Percentiles rank a stretch among this genome's conserved stretches.
Evolutionary conservation across 192 early-diverging fungal genomes (phyloP).

Genomic region (Coemansia sp.): DNA sequence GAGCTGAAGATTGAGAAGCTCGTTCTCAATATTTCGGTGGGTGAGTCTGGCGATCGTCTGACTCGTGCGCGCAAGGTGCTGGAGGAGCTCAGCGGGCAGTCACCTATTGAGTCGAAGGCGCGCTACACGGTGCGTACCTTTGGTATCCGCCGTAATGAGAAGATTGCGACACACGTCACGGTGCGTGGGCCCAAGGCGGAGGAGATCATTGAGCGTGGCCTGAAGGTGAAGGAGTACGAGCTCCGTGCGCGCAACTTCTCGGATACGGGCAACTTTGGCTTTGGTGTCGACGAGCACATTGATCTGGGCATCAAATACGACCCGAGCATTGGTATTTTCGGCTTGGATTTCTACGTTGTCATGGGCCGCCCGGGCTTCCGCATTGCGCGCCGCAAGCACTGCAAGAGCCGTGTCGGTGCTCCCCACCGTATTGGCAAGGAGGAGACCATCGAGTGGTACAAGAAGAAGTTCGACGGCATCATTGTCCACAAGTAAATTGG

Average conservation of each 20-base stretch:
- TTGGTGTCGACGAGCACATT: conserved; percentile 99
- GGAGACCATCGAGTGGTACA: conserved; percentile 98
- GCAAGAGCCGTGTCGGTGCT: conserved; percentile 73
- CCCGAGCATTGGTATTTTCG: conserved; percentile 95
- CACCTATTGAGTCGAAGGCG: conserved; percentile 99
- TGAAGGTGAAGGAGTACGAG: conserved; percentile 99
- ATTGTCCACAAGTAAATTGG: conserved; percentile 74
- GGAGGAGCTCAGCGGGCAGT: conserved; percentile 99
- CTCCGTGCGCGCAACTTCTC: conserved; percentile 93
- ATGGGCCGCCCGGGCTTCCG: conserved; percentile 98
- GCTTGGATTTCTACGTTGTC: conserved; percentile 99
- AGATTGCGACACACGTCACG: conserved; percentile 98
- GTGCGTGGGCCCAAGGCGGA: conserved; percentile 91
- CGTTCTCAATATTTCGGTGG: conserved; percentile 99
- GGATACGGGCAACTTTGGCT: conserved; percentile 98
- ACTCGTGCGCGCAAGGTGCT: conserved; percentile 99
- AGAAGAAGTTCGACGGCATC: conserved; percentile 90
- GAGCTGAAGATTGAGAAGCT: conserved; percentile 99
- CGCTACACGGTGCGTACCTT: conserved; percentile 99
- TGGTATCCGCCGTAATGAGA: conserved; percentile 99
- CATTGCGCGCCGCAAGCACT: conserved; percentile 88
- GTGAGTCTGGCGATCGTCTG: conserved; percentile 98
- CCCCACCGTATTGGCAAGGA: conserved; percentile 92
- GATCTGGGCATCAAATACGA: conserved; percentile 99
- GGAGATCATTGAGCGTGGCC: conserved; percentile 99